These are phyloP conservation scores for Jackrogersella minutella DNA, from an alignment of 495 filamentous ascomycete genomes.

Conservation along the genomic window DNA sequence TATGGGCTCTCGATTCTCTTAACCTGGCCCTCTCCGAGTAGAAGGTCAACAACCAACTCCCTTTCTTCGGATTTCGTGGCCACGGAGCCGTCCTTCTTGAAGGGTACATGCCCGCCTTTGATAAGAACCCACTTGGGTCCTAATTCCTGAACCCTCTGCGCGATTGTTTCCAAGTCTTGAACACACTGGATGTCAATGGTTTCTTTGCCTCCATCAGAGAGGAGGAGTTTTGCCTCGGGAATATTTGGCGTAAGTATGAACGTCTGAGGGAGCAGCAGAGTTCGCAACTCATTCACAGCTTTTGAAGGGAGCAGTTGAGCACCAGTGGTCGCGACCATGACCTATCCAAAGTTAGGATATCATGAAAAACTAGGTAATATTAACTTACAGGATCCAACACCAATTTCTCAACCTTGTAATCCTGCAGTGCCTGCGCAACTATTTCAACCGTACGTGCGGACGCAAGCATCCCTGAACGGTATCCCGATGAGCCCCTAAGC, in stretches of 20 bases:
- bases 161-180: conserved; percentile 71
- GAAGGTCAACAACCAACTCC: conserved; percentile 75
- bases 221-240: conserved; percentile 81
- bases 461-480: conserved; percentile 79
- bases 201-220: conserved; percentile 65
- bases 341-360: conserved; percentile 56
- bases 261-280: conserved; percentile 74
- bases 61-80: conserved; percentile 65
- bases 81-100: conserved; percentile 66
- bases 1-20: conserved; percentile 73
- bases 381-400: conserved; percentile 83
- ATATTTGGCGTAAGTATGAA: conserved; percentile 91
- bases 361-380: conserved; percentile 6
- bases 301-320: conserved; percentile 74
- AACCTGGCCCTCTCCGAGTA: conserved; percentile 65
- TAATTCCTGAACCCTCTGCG: conserved; percentile 67
- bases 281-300: conserved; percentile 70
- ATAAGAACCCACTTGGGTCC: conserved; percentile 83
- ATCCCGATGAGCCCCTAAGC: conserved; percentile 8
- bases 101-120: conserved; percentile 92
- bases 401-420: conserved; percentile 66
- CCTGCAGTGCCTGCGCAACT: conserved; percentile 71
- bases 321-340: conserved; percentile 92
- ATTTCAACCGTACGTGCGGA: conserved; percentile 77
- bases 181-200: conserved; percentile 60